Conservation (phyloP, 345 rosid species). For the Orychophragmus violaceus region DNA sequence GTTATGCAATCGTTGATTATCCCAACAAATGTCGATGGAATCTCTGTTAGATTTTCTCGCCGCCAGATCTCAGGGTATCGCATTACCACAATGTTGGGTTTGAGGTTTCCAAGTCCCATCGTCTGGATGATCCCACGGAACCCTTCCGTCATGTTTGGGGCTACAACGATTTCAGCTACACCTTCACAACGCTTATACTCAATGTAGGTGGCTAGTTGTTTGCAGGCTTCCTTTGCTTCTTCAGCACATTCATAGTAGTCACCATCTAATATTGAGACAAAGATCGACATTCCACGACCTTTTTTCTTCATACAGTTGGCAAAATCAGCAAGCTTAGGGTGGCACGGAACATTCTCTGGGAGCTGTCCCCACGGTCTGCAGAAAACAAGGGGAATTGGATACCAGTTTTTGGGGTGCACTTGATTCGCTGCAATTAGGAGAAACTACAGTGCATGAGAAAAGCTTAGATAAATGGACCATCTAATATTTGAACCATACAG, state of each 20-base stretch:
- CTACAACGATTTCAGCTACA: constrained; percentile 97
- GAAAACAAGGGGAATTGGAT: constrained; percentile 93
- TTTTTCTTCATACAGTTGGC: constrained; percentile 99
- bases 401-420: constrained; percentile 99
- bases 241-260: constrained; percentile 93
- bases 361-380: constrained; percentile 99
- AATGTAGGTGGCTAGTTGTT: constrained; percentile 77
- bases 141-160: constrained; percentile 95
- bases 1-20: constrained; percentile 92
- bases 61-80: constrained; percentile 99
- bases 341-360: constrained; percentile 98
- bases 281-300: constrained; percentile 99
- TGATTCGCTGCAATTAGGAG: constrained; percentile 67
- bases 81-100: constrained; percentile 98
- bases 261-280: constrained; percentile 81
- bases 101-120: constrained; percentile 98
- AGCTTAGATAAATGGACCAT: not conserved
- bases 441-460: not conserved
- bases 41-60: constrained; percentile 81
- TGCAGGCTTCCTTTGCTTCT: constrained; percentile 91
- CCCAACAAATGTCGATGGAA: constrained; percentile 85
- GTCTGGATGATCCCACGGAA: constrained; percentile 97
- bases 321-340: constrained; percentile 98
- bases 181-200: constrained; percentile 95
- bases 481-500: not conserved